Evolutionary conservation across 192 early-diverging fungal genomes (phyloP).

Genomic region (Coemansia brasiliensis): DNA sequence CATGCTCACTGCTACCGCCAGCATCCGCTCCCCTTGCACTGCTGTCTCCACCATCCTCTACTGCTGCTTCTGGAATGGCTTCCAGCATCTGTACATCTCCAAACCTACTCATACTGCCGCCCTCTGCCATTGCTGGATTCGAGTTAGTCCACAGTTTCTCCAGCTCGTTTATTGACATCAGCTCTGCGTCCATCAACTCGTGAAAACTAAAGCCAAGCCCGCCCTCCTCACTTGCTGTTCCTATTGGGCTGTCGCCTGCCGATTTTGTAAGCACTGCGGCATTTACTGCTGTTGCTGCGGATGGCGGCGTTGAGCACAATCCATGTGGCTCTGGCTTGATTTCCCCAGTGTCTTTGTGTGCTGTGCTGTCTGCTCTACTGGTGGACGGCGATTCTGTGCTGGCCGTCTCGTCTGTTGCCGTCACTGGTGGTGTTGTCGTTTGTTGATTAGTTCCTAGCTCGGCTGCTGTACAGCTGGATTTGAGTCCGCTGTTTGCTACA

Average conservation of each 20-base stretch:
- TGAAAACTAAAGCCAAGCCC: constrained; percentile 52
- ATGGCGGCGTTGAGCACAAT: neutral
- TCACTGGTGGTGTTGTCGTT: constrained; percentile 2
- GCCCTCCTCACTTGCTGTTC: neutral
- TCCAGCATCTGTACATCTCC: constrained; percentile 5
- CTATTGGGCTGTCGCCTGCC: neutral
- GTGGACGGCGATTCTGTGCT: neutral
- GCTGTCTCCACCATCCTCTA: neutral
- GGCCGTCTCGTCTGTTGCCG: constrained; percentile 9
- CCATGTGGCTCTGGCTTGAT: no score
- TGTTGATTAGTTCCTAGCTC: neutral
- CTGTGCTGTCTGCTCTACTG: neutral
- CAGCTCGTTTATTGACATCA: constrained; percentile 64
- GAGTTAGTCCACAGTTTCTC: constrained; percentile 58
- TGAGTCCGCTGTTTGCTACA: neutral
- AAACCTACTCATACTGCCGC: neutral
- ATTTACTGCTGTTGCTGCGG: neutral
- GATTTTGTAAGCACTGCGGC: neutral
- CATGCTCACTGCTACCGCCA: neutral
- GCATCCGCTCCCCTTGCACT: neutral
- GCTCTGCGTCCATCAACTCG: constrained; percentile 64
- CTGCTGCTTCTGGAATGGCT: constrained; percentile 27
- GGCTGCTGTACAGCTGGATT: neutral
- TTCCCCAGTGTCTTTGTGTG: no score
- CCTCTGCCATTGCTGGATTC: constrained; percentile 16